Evolutionary conservation across 768 basidiomycete genomes (phyloP).

Genomic region (Boletellus ananiceps): DNA sequence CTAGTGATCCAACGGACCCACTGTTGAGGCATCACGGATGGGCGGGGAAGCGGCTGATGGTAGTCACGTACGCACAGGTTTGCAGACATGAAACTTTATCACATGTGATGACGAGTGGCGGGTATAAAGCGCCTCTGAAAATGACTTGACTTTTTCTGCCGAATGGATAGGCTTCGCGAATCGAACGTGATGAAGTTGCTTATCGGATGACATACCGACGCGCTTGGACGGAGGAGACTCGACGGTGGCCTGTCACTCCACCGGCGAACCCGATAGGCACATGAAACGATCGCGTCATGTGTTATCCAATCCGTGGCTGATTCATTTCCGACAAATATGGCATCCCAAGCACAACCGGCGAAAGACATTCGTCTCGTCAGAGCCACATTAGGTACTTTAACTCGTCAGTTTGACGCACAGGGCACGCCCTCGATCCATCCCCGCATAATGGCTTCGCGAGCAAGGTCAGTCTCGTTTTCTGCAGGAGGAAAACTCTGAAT

Average conservation of each 20-base stretch:
- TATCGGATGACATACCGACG: no score
- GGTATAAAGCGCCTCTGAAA: no score
- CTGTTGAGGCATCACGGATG: no score
- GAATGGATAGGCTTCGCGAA: no score
- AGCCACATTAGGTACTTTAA: not conserved
- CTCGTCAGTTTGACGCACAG: not conserved
- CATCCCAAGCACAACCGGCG: conserved; percentile 1
- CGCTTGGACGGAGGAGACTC: no score
- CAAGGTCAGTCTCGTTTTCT: conserved; percentile 3
- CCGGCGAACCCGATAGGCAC: not conserved
- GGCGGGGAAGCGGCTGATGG: not conserved
- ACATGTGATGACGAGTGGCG: no score
- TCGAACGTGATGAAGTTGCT: no score
- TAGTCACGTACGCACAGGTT: not conserved
- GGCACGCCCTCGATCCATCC: not conserved
- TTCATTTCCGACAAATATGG: not conserved
- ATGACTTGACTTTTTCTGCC: no score
- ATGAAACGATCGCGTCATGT: not conserved
- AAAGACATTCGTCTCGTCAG: not conserved
- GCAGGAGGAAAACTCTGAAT: not conserved
- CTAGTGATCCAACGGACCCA: conserved; percentile 20
- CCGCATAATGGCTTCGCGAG: conserved; percentile 1
- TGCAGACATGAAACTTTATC: no score
- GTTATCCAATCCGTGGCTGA: not conserved
- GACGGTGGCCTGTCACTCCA: no score